Evolutionary conservation across 306 rosid species (phyloP), one percentile per base, ranked within the genome.

Genomic region (Carpinus fangiana): DNA sequence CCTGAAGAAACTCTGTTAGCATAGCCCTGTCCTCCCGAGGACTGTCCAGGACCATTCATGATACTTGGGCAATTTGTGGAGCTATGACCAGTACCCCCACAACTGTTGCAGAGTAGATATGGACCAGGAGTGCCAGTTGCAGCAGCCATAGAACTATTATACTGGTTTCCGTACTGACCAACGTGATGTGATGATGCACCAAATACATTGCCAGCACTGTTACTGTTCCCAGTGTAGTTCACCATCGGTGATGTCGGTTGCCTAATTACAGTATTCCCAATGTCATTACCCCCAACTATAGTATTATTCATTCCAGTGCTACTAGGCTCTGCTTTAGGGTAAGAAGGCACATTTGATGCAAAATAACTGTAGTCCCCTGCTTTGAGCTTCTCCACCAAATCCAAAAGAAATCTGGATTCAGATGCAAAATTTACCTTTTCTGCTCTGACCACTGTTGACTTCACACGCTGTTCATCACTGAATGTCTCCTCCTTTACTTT

Each of bases 381-480:
- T 76, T 73, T 81, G 17, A 89, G 78, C 70, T 90, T 91, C 17
- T 86, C 88, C 78, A 95, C 87, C 89, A 90, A 47, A 70, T 86
- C 96, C 81, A 93, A 70, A 41, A 78, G 75, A 81, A 71, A 67
- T 73, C 76, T 85, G 55, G 90, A 74, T 79, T 92, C 87, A 2
- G 88, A 76, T 36, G 86, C 70, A 78, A 76, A 87, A 73, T 81
- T 76, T 47, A 91, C 82, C 85, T 80, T 93, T 1, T 95, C 98
- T 55, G 91, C 93, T 84, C 91, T 95, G 64, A 95, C 86, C 4
- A 87, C 88, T 0, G 96, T 95, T 72, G 97, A 88, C 84, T 90
- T 92, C 12, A 95, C 90, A 28, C 98, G 94, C 72, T 87, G 92
- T 74, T 95, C 98, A 81, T 95, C 98, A 70, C 90, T 89, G 70